Evolutionary conservation across 345 rosid species (phyloP), one percentile per base, ranked within the genome.

Genomic region (Moricandia arvensis): DNA sequence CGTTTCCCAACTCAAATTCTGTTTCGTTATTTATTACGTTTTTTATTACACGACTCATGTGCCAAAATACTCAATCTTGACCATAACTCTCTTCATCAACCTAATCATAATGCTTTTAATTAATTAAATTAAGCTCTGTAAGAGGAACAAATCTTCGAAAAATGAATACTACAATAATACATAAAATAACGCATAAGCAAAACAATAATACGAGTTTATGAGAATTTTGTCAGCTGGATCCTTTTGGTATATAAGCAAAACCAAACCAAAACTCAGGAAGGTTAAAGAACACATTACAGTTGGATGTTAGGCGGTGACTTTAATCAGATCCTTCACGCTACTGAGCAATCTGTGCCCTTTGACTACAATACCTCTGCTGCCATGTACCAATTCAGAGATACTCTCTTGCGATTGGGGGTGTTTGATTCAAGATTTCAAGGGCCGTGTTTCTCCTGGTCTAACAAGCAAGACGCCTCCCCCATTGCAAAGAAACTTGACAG

Each of bases 1-100:
- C 72, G 72, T 65, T 70, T 64, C 67, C 67, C 80, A 58, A 29
- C 27, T 51, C 61, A 15, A n/a, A 47, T 3, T 3, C 8, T 17
- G 4, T 41, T 15, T 29, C 8, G 11, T 47, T 63, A 9, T 9
- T 37, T 37, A 3, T 54, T 15, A n/a, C n/a, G n/a, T n/a, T n/a
- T n/a, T n/a, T 15, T 37, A 37, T 37, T 37, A 37, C 12, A 26
- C 13, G 24, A 0, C 24, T 21, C 71, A 64, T 41, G 64, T 73
- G 64, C 71, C 38, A 35, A 53, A 51, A 3, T 11, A 37, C 64
- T 37, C 29, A n/a, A 41, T 27, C 59, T 64, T 24, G 7, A 13
- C 59, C 33, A 31, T 61, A 60, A 10, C 49, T 16, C 24, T 21
- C 24, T 10, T 68, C 51, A 68, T 7, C 60, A 26, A 30, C 15